These are phyloP conservation scores for Meira nashicola DNA, from an alignment of 1,284 basidiomycete genomes.

Conservation along the genomic window DNA sequence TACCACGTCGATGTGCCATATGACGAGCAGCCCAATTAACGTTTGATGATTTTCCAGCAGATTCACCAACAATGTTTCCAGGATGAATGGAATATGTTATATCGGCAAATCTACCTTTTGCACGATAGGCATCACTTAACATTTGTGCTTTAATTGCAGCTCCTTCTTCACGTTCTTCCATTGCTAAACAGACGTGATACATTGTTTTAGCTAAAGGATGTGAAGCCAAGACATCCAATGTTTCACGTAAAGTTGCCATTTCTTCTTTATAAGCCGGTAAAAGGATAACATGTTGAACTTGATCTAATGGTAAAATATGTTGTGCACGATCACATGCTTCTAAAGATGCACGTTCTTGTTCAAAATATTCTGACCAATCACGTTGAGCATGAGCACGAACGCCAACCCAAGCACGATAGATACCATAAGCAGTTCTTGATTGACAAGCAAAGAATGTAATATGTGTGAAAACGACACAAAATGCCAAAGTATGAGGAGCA, in stretches of 20 bases:
- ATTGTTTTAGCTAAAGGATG: conserved; percentile 38
- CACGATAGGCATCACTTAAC: conserved; percentile 36
- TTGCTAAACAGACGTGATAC: conserved; percentile 49
- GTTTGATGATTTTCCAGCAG: conserved; percentile 49
- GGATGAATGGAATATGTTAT: conserved; percentile 49
- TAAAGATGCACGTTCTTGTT: conserved; percentile 12
- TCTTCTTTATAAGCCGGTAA: conserved; percentile 50
- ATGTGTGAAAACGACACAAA: conserved; percentile 34
- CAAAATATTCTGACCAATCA: conserved; percentile 34
- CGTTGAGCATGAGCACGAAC: conserved; percentile 26
- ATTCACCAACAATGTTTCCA: conserved; percentile 41
- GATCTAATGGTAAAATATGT: conserved; percentile 24
- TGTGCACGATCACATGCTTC: conserved; percentile 5
- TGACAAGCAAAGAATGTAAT: conserved; percentile 35
- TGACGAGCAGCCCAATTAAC: conserved; percentile 46
- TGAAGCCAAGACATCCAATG: conserved; percentile 48
- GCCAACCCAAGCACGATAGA: conserved; percentile 33
- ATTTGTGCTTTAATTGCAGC: conserved; percentile 39
- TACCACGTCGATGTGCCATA: conserved; percentile 24
- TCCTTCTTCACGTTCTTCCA: conserved; percentile 48
- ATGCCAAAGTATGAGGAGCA: conserved; percentile 25
- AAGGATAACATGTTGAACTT: conserved; percentile 48
- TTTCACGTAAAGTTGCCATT: conserved; percentile 35
- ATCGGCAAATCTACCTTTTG: conserved; percentile 29
- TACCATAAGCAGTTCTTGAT: conserved; percentile 32